Evolutionary conservation across 2,329 filamentous ascomycete species (phyloP).

Genomic region (Aureobasidium uvarum): DNA sequence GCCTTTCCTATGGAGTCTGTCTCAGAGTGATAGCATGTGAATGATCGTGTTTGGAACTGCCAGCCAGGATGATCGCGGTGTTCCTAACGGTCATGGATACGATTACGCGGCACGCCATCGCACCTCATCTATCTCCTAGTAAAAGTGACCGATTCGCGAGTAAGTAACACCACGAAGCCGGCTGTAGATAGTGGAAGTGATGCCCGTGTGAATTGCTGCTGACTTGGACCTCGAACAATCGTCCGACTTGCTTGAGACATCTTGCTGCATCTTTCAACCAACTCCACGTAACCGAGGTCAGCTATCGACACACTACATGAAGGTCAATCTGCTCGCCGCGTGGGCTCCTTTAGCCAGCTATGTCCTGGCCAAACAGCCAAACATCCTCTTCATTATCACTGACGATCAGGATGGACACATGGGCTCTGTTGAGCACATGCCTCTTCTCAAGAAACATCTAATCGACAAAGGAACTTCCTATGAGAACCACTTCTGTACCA

Average conservation of each 20-base stretch:
- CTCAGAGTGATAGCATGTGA: neutral
- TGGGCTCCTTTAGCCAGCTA: neutral
- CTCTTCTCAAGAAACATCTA: conserved; percentile 56
- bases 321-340: neutral
- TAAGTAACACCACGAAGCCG: neutral
- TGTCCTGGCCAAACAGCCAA: conserved; percentile 37
- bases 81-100: neutral
- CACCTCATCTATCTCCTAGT: conserved; percentile 3
- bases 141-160: neutral
- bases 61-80: neutral
- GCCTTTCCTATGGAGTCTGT: too few relatives aligned
- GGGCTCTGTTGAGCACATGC: conserved; percentile 62
- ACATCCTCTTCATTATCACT: conserved; percentile 66
- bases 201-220: neutral
- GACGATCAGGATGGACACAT: conserved; percentile 67
- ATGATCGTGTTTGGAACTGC: neutral
- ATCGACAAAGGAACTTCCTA: conserved; percentile 59
- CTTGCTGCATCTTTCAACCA: neutral
- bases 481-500: conserved; percentile 62
- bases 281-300: neutral
- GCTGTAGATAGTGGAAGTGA: neutral
- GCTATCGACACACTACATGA: neutral
- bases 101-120: conserved; percentile 16
- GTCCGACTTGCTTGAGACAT: neutral
- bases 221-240: neutral